Percentiles rank a stretch among this genome's conserved stretches.
Evolutionary conservation across 768 basidiomycete species (phyloP).

Genomic region (Tylopilus intermedius): DNA sequence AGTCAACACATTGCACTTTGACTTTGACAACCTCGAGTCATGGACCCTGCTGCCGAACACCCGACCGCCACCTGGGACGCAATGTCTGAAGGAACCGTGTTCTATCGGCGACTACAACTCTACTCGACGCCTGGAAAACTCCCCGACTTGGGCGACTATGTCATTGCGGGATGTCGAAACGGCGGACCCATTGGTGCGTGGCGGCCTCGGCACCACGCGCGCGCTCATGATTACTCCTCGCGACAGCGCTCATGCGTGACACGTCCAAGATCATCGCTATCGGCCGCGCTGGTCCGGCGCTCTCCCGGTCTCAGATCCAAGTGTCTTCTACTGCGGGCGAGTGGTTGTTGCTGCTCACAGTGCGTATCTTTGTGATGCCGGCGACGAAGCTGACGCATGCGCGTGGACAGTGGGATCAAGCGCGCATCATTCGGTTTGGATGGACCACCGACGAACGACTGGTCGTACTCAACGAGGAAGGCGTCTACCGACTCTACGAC

Average conservation of each 20-base stretch:
- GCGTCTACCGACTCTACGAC: constrained; percentile 85
- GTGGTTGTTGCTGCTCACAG: constrained; percentile 62
- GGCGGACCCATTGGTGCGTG: constrained; percentile 83
- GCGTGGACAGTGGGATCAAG: constrained; percentile 77
- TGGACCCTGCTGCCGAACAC: constrained; percentile 51
- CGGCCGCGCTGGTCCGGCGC: constrained; percentile 48
- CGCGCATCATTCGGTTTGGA: constrained; percentile 74
- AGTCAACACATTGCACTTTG: neutral
- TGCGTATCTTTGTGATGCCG: constrained; percentile 39
- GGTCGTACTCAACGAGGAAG: constrained; percentile 86
- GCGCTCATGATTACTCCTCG: neutral
- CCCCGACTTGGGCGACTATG: constrained; percentile 72
- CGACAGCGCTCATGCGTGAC: constrained; percentile 81
- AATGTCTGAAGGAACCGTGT: constrained; percentile 81
- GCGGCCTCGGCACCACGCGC: neutral
- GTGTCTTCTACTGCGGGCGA: constrained; percentile 85
- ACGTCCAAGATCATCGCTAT: constrained; percentile 72
- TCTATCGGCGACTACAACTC: constrained; percentile 80
- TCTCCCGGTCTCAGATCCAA: constrained; percentile 78
- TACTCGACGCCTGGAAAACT: constrained; percentile 80
- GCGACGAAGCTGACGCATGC: constrained; percentile 11
- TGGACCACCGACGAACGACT: constrained; percentile 83
- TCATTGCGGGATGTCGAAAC: constrained; percentile 75
- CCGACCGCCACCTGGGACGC: constrained; percentile 86
- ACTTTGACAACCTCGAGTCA: neutral